phyloP scores from a whole-genome alignment of 805 yeast genomes.

The Sugiyamaella lignohabitans region DNA sequence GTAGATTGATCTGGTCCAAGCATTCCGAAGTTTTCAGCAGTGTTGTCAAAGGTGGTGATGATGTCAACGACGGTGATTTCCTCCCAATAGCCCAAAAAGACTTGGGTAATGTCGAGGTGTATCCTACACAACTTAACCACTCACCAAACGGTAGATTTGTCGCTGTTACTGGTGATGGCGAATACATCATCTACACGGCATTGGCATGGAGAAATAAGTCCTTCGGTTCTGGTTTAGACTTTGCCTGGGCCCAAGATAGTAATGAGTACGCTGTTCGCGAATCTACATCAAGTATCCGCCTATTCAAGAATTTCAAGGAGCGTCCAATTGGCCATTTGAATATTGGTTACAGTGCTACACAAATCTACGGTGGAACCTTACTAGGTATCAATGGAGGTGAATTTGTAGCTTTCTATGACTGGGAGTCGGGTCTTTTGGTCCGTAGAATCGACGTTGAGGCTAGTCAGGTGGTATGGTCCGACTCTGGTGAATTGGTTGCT shows the following conservation, averaged over 20 bases:
- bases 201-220: constrained; percentile 97
- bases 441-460: constrained; percentile 80
- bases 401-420: constrained; percentile 82
- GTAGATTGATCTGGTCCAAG: constrained; percentile 85
- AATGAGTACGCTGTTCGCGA: constrained; percentile 81
- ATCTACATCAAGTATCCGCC: constrained; percentile 54
- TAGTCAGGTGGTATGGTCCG: constrained; percentile 83
- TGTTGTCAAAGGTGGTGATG: constrained; percentile 64
- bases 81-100: constrained; percentile 78
- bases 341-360: constrained; percentile 49
- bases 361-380: constrained; percentile 82
- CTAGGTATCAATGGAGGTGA: constrained; percentile 74
- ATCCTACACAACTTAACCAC: constrained; percentile 79
- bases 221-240: constrained; percentile 83
- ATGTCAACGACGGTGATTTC: constrained; percentile 71
- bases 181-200: constrained; percentile 91
- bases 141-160: constrained; percentile 98
- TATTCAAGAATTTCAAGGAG: constrained; percentile 81
- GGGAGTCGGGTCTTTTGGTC: constrained; percentile 83
- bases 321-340: constrained; percentile 56
- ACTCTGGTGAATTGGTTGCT: constrained; percentile 82
- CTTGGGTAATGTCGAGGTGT: constrained; percentile 88
- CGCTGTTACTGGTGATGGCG: constrained; percentile 97
- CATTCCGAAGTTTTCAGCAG: constrained; percentile 85
- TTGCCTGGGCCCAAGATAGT: constrained; percentile 93